These are phyloP conservation scores for Mallotus nudiflorus DNA, from an alignment of 345 rosid species.

Conservation along the genomic window DNA sequence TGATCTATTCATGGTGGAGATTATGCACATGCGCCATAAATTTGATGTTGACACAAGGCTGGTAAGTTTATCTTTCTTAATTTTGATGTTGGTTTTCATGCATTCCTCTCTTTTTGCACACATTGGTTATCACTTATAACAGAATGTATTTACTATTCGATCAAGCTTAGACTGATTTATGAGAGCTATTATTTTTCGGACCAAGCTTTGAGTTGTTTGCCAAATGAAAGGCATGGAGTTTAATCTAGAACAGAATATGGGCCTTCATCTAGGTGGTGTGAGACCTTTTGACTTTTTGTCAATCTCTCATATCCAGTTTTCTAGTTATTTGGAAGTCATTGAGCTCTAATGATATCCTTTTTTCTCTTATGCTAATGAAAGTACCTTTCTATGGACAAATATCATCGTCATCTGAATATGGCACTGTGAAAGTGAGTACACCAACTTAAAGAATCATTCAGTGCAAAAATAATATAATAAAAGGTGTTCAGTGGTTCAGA, in stretches of 20 bases:
- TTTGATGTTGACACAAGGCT: slow-evolving; percentile 94
- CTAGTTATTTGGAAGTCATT: neutral
- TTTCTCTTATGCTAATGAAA: no score
- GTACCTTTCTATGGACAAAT: no score
- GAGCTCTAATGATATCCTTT: neutral
- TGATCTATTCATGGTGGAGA: slow-evolving; percentile 98
- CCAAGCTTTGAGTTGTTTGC: neutral
- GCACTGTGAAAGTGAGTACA: no score
- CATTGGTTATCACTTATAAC: no score
- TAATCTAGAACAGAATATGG: neutral
- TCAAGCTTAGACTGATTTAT: neutral
- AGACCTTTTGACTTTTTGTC: neutral
- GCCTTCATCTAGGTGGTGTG: neutral
- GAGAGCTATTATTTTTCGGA: neutral
- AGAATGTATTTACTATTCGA: neutral
- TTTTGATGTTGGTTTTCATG: neutral
- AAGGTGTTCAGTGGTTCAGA: neutral
- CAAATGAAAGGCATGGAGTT: no score
- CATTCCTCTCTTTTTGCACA: neutral
- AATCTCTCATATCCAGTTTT: neutral
- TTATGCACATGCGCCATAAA: slow-evolving; percentile 99
- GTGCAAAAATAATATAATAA: neutral
- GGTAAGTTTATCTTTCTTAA: slow-evolving; percentile 40
- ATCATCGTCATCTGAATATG: no score
- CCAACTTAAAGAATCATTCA: no score